Evolutionary conservation across 2,329 filamentous ascomycete genomes (phyloP), one percentile per base, ranked within the genome.

Genomic region (Botryotinia convoluta): DNA sequence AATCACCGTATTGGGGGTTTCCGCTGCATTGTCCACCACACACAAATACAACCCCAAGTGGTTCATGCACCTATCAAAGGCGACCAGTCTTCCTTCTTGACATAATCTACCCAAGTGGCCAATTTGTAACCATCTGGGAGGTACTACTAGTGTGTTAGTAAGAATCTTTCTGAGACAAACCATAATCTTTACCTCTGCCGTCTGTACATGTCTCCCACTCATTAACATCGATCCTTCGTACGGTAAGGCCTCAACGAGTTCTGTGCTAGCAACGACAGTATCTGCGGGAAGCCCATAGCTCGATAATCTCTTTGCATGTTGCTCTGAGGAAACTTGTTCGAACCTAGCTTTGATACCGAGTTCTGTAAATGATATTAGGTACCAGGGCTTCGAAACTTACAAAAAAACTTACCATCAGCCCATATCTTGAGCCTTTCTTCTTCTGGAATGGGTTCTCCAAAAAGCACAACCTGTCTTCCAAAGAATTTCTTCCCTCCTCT

Each of bases 191-290:
- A 54, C 44, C 26, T 71, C 45, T 51, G 39, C 22, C 32, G 44
- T 61, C n/a, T 54, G 60, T 26, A 71, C 42, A 45, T 72, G n/a
- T 18, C 57, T 65, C 35, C 37, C 35, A 20, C 39, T 67, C 70
- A 59, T 57, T 26, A 54, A 20, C 7, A 57, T 20, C 35, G 12
- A 32, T 48, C 57, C 20, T 9, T 59, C 48, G 37, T 54, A 59
- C 32, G 57, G 35, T 45, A 59, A 72, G 22, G 45, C 61, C 48
- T 65, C 37, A 22, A 65, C n/a, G 20, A 59, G 45, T 18, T 72
- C 60, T 64, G 69, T 72, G 37, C 59, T 57, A 35, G 45, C 48
- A 26, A 54, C 51, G 32, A 45, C 45, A 9, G 37, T 37, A 20
- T 57, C 22, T 22, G 61, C 1, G 7, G 45, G 45, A 22, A 65